Evolutionary conservation across 75 land plant species (phyloP), one percentile per base, ranked within the genome.

Genomic region (Cryptomeria japonica): DNA sequence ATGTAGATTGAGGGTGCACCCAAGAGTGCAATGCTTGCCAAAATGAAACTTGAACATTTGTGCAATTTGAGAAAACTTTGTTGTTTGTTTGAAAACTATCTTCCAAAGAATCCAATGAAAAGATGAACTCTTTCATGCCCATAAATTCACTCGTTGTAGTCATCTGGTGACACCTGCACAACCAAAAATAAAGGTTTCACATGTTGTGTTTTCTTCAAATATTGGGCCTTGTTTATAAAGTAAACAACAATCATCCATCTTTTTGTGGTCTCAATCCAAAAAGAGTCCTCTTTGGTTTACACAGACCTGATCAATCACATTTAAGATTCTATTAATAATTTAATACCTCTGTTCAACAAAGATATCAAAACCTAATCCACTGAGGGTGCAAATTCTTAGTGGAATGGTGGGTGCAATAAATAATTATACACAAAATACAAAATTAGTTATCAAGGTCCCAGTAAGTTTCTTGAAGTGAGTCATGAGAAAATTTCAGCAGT

Each of bases 1-100:
- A 87, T 77, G 93, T 86, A 91, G 92, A 88, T 46, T 96, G 94
- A 46, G 97, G 98, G 89, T 93, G 91, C 84, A 93, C 84, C 98
- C 98, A 97, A 19, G 97, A 96, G 78, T 91, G 89, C 53, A 97
- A 87, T 79, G 93, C 89, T 84, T 88, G 39, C 53, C 88, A 56
- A 83, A 87, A 87, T 18, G 86, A 68, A 55, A 42, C 75, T n/a
- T 91, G 89, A 49, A 77, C 86, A 12, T 73, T 42, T 25, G 90
- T 47, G 49, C 44, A 80, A 8, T 83, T 76, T 44, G 86, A 85
- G 5, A 61, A 6, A 58, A 76, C 13, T 9, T 49, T 36, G 31
- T 83, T 32, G 46, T 83, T 83, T 58, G 61, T 64, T 42, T 72
- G 61, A 80, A n/a, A 51, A 39, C 87, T 89, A 82, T 42, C 82